Base-by-base conservation (phyloP, 2,329 filamentous ascomycete genomes). In the Teratosphaeria gauchensis region DNA sequence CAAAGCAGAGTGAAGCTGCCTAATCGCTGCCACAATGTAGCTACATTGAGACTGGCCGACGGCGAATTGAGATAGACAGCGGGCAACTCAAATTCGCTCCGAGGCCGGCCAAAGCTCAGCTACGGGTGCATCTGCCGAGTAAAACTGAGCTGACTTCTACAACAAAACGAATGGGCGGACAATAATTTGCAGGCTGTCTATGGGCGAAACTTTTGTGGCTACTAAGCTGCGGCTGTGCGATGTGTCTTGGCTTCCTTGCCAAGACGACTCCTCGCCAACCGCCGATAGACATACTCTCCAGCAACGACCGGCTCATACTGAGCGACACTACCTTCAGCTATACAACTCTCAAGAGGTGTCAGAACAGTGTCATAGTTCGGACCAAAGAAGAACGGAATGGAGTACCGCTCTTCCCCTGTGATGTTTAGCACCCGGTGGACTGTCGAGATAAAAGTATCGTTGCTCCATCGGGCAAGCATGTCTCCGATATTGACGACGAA, bases 401-500 rank as follows among this genome's bases (percentile, higher is more conserved):
- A 72, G 53, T 77, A 71, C 56, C 78, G 67, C 56, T 74, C 77
- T 7, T 65, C 65, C 2, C 68, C 65, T 0, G 73, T 73, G 2
- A 69, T 62, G 64, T 80, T 78, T 6, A 80, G 69, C 16, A 80
- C 78, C 1, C 77, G 66, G 65, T 80, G 78, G 52, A 73, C 65
- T 0, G 77, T 79, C 30, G 70, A 73, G 62, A 74, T 75, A 71
- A 75, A 78, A 19, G 73, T 33, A 51, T 75, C 76, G 56, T 76
- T 76, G 12, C 74, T 77, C 75, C 75, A 77, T 46, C 74, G 65
- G 66, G 77, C 74, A 60, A 80, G 73, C 76, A 80, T 78, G 61
- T 55, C 53, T 0, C 77, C 78, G 46, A 80, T 76, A 61, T 80
- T 80, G 3, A 80, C 77, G 4, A 80, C 77, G 58, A 78, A 79